Conservation (phyloP, 768 basidiomycete species). For the Phylloporus sp. region DNA sequence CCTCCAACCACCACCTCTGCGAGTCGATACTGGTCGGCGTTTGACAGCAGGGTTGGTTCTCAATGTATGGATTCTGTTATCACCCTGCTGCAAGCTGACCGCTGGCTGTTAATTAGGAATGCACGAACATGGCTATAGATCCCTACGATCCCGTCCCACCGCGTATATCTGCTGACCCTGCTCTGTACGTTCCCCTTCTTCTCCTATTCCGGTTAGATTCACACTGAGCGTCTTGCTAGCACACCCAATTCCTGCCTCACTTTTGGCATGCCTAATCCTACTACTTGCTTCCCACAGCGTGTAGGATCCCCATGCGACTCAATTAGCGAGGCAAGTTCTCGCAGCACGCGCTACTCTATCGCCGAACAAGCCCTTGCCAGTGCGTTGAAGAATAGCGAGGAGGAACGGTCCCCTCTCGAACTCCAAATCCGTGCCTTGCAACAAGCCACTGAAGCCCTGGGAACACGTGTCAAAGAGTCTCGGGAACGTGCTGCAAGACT, state of each 20-base stretch:
- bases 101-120: constrained; percentile 16
- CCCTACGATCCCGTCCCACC: constrained; percentile 3
- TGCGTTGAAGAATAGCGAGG: constrained; percentile 32
- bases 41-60: constrained; percentile 3
- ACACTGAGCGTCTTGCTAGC: constrained; percentile 17
- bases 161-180: neutral
- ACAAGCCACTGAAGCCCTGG: constrained; percentile 40
- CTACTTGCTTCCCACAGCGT: constrained; percentile 3
- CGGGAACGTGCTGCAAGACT: constrained; percentile 40
- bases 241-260: constrained; percentile 17
- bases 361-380: constrained; percentile 42
- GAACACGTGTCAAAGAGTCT: constrained; percentile 43
- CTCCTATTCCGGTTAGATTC: constrained; percentile 11
- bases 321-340: constrained; percentile 22
- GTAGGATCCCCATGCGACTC: constrained; percentile 27
- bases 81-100: neutral
- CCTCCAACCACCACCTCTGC: constrained; percentile 12
- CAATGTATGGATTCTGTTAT: constrained; percentile 10
- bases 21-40: constrained; percentile 12
- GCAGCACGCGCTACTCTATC: constrained; percentile 40
- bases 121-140: constrained; percentile 15
- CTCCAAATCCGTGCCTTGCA: constrained; percentile 47
- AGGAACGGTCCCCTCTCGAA: constrained; percentile 37
- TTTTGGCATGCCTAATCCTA: constrained; percentile 16
- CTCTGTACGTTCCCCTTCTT: constrained; percentile 20